Conservation (phyloP, 2,329 filamentous ascomycete species). For the Calonectria hawksworthii region DNA sequence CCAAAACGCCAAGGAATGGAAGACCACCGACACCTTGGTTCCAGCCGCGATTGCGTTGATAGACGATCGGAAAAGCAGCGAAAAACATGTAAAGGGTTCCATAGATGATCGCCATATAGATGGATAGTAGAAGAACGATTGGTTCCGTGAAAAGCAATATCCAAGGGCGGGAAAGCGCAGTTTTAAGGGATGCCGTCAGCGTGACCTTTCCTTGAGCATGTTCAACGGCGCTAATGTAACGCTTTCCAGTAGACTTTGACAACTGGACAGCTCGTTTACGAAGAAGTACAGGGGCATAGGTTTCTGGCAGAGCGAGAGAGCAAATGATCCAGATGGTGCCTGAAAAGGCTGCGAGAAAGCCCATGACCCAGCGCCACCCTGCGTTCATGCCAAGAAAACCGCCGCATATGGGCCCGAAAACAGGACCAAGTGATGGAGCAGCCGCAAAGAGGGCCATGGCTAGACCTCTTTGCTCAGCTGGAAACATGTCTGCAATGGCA, state of each 20-base stretch:
- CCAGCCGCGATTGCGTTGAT: not conserved
- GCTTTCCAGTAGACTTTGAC: not conserved
- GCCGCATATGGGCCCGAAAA: not conserved
- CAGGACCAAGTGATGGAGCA: not conserved
- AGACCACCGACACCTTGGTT: not conserved
- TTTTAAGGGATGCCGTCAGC: not conserved
- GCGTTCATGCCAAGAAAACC: not conserved
- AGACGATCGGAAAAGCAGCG: not conserved
- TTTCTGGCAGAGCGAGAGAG: not conserved
- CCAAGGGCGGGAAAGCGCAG: not conserved
- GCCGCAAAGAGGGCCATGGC: not conserved
- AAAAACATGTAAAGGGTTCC: not conserved
- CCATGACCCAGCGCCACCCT: constrained; percentile 1
- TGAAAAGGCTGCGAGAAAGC: not conserved
- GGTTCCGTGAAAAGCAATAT: not conserved
- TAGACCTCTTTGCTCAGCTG: not conserved
- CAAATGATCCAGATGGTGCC: not conserved
- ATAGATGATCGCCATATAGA: not conserved
- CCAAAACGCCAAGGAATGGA: not conserved
- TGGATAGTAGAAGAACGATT: not conserved
- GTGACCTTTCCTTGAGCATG: not conserved
- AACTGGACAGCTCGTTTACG: not conserved
- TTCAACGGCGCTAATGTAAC: not conserved
- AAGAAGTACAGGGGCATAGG: not conserved
- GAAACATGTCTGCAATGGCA: constrained; percentile 71